Evolutionary conservation across 208 protist genomes (phyloP).

Genomic region (Leishmania gerbilli): DNA sequence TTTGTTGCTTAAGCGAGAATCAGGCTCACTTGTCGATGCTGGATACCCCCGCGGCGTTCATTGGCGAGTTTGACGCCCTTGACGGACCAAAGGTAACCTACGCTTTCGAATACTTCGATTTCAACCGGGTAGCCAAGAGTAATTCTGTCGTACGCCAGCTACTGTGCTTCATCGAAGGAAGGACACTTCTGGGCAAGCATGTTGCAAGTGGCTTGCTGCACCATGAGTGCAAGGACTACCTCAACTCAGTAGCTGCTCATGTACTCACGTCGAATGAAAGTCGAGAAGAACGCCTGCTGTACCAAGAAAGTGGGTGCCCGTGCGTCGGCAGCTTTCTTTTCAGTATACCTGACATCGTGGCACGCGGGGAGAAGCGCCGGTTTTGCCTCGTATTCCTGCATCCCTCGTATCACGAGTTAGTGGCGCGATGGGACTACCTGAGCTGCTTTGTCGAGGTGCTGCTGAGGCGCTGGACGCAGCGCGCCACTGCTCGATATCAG

Average conservation of each 20-base stretch:
- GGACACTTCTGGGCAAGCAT: conserved; percentile 26
- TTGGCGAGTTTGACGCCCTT: conserved; percentile 84
- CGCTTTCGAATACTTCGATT: conserved; percentile 74
- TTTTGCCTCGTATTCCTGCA: conserved; percentile 80
- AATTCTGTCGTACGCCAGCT: conserved; percentile 13
- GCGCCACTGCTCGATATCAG: conserved; percentile 39
- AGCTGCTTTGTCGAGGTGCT: conserved; percentile 43
- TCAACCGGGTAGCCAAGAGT: conserved; percentile 15
- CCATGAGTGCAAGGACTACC: conserved; percentile 44
- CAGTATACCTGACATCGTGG: conserved; percentile 78
- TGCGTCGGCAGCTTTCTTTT: conserved; percentile 70
- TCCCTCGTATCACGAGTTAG: conserved; percentile 52
- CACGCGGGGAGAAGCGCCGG: conserved; percentile 73
- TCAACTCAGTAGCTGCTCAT: conserved; percentile 55
- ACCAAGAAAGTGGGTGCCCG: conserved; percentile 65
- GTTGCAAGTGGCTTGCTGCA: conserved; percentile 60
- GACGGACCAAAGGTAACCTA: conserved; percentile 65
- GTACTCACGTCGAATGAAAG: conserved; percentile 71
- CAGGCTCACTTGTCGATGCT: conserved; percentile 8
- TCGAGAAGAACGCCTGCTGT: conserved; percentile 61
- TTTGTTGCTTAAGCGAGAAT: neutral
- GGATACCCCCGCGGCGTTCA: conserved; percentile 54
- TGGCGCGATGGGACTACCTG: conserved; percentile 50
- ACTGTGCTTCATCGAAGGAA: conserved; percentile 36
- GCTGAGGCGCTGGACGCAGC: conserved; percentile 39